These are phyloP conservation scores for Blastocrithidia nonstop DNA, from an alignment of 208 protist genomes.

Conservation along the genomic window DNA sequence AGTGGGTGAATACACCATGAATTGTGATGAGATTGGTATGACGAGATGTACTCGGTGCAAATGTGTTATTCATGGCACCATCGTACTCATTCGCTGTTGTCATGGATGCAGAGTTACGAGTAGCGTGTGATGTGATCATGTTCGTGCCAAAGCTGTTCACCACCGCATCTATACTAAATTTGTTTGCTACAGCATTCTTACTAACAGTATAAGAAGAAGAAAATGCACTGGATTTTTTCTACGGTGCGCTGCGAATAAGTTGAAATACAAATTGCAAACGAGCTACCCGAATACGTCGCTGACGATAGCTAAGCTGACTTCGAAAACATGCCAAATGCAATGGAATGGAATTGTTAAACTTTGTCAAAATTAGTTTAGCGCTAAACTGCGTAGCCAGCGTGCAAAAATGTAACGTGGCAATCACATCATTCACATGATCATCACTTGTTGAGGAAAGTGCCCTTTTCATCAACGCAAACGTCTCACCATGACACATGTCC, in stretches of 20 bases:
- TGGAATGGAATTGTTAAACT: conserved; percentile 50
- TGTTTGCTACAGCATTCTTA: too few relatives aligned
- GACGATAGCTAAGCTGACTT: conserved; percentile 57
- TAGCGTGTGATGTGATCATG: too few relatives aligned
- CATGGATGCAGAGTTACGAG: conserved; percentile 4
- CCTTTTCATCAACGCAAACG: conserved; percentile 25
- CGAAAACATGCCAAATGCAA: conserved; percentile 59
- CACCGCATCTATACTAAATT: too few relatives aligned
- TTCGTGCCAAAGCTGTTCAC: too few relatives aligned
- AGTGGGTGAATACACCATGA: conserved; percentile 64
- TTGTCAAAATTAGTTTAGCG: conserved; percentile 48
- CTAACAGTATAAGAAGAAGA: too few relatives aligned
- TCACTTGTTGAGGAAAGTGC: conserved; percentile 36
- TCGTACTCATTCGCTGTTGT: too few relatives aligned
- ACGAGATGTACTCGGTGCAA: too few relatives aligned
- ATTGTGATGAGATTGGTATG: too few relatives aligned
- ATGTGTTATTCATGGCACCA: too few relatives aligned
- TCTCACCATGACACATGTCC: conserved; percentile 47
- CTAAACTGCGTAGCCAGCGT: conserved; percentile 24
- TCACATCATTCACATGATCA: conserved; percentile 14
- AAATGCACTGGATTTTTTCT: conserved; percentile 23
- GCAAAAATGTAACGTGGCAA: conserved; percentile 51
- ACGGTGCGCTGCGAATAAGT: conserved; percentile 24
- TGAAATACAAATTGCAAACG: conserved; percentile 52
- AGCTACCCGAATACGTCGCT: conserved; percentile 48